Percentiles rank a stretch among this genome's conserved stretches.
Evolutionary conservation across 2,329 filamentous ascomycete genomes (phyloP).

Genomic region (Microdochium bolleyi): DNA sequence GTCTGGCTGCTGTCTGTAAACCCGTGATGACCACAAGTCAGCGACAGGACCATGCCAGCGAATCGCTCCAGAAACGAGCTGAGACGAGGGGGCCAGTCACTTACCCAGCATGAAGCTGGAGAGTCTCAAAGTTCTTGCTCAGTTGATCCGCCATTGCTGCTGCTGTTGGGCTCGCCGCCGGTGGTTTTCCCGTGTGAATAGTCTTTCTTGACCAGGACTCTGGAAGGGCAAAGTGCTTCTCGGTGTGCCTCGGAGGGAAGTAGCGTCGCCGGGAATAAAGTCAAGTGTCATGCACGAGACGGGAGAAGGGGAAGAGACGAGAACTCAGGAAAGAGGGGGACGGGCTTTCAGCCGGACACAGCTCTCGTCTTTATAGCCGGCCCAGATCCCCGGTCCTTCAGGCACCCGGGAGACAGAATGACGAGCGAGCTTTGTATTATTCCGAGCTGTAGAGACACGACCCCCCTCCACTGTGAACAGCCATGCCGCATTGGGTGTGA

Average conservation of each 20-base stretch:
- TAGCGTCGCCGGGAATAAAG: not conserved
- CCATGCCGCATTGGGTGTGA: not conserved
- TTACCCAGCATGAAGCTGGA: constrained; percentile 80
- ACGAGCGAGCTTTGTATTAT: not conserved
- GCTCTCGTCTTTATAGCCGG: not conserved
- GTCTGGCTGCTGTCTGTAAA: constrained; percentile 67
- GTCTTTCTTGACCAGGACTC: no score
- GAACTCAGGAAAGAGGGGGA: not conserved
- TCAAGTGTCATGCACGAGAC: not conserved
- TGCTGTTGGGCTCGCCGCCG: not conserved
- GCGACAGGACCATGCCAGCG: no score
- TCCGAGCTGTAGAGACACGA: no score
- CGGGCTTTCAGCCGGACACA: not conserved
- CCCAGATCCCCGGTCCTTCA: not conserved
- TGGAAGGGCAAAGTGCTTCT: no score
- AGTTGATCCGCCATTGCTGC: constrained; percentile 33
- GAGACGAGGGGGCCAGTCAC: constrained; percentile 12
- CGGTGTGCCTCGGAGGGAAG: not conserved
- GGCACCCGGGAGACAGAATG: not conserved
- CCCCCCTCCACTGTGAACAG: not conserved
- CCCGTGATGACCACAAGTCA: constrained; percentile 2
- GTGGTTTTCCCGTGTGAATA: no score
- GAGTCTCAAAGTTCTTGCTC: constrained; percentile 68
- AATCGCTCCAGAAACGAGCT: no score
- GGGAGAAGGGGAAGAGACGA: constrained; percentile 1